Evolutionary conservation across 257 asterid species (phyloP), one percentile per base, ranked within the genome.

Genomic region (Eucommia ulmoides): DNA sequence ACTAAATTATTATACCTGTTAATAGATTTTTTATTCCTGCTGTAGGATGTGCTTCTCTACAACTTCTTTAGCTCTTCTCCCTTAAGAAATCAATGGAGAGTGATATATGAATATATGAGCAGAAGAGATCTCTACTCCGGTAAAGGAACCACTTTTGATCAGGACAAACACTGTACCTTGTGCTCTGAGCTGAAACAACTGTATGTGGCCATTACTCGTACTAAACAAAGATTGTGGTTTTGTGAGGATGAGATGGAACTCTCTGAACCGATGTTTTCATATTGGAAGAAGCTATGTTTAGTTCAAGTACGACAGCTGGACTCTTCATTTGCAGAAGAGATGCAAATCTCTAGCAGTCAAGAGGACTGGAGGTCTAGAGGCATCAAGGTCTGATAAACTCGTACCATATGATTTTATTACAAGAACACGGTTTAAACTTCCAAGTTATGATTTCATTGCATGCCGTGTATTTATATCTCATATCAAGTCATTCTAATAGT

Each of bases 351-450:
- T 1, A 79, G 94, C 73, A 74, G 70, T 49, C 78, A 70, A 0
- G 82, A 74, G 45, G 89, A 79, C 70, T 82, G 94, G 94, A 79
- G 60, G 64, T 24, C 76, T 15, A 74, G 71, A 24, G 94, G 89
- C 26, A 56, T 72, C 16, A 82, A 79, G 85, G 93, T 82, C n/a
- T n/a, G n/a, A n/a, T 58, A 7, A n/a, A n/a, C n/a, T n/a, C n/a
- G n/a, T n/a, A n/a, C n/a, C n/a, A n/a, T n/a, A n/a, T n/a, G n/a
- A n/a, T n/a, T n/a, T n/a, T n/a, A n/a, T n/a, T n/a, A n/a, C n/a
- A n/a, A n/a, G n/a, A n/a, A n/a, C n/a, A n/a, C n/a, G n/a, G n/a
- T n/a, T n/a, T n/a, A n/a, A n/a, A n/a, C n/a, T n/a, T n/a, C n/a
- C n/a, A n/a, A n/a, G n/a, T n/a, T n/a, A n/a, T n/a, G n/a, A n/a